phyloP scores from a whole-genome alignment of 495 filamentous ascomycete genomes.

The Aspergillus incahuasiensis region DNA sequence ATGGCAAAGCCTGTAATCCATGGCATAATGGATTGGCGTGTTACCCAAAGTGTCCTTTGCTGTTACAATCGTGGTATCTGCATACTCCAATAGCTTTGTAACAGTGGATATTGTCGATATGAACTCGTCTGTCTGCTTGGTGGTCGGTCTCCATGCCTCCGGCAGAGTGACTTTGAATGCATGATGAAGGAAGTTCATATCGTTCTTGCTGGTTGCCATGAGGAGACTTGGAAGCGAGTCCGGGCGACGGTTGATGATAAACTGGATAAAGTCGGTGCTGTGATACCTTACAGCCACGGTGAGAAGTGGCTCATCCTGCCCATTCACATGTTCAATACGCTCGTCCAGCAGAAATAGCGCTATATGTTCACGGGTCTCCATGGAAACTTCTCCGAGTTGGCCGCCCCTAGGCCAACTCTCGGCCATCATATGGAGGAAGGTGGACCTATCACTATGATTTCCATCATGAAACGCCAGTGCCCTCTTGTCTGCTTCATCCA shows the following conservation, averaged over 20 bases:
- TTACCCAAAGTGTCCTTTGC: background rate
- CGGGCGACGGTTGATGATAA: background rate
- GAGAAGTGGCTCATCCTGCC: background rate
- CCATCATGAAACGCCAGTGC: background rate
- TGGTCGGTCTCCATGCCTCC: background rate
- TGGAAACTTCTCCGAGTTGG: background rate
- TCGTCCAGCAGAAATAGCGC: background rate
- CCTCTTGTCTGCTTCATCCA: background rate
- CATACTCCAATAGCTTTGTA: background rate
- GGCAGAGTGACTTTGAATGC: background rate
- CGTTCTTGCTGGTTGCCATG: background rate
- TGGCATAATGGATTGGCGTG: slow-evolving; percentile 2
- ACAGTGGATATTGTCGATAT: background rate
- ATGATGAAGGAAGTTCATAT: background rate
- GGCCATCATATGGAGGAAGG: slow-evolving; percentile 1
- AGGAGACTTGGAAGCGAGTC: background rate
- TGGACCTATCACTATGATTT: background rate
- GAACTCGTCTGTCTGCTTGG: background rate
- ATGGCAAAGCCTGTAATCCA: slow-evolving; percentile 1
- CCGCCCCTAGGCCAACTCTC: background rate
- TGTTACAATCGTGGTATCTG: background rate
- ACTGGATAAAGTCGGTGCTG: background rate
- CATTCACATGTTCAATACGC: background rate
- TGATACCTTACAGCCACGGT: background rate
- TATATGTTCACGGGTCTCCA: background rate